phyloP scores from a whole-genome alignment of 129 eudicot genomes.

The Centrapalus pauciflorus region DNA sequence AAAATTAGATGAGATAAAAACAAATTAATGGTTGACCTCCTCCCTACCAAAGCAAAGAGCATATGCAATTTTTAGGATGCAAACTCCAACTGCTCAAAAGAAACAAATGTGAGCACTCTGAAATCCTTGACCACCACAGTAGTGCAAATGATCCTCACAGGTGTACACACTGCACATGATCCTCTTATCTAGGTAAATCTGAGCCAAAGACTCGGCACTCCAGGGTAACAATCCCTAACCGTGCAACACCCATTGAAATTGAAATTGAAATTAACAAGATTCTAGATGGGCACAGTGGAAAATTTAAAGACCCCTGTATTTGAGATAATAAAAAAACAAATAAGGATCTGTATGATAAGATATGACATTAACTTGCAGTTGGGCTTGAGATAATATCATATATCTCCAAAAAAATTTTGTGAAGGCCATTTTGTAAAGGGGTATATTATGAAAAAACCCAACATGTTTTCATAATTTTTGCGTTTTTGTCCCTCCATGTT shows the following conservation, averaged over 20 bases:
- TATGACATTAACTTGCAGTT: not conserved
- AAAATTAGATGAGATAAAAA: not conserved
- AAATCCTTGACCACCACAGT: not conserved
- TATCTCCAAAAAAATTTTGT: not conserved
- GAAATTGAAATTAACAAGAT: not conserved
- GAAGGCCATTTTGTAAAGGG: too few species aligned
- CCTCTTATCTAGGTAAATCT: not conserved
- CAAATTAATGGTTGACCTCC: not conserved
- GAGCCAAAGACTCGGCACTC: too few species aligned
- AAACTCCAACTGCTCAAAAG: not conserved
- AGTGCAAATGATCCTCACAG: not conserved
- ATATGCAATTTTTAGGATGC: not conserved
- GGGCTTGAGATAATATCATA: not conserved
- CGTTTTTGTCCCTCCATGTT: too few species aligned
- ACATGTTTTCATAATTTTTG: too few species aligned
- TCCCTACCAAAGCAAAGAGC: not conserved
- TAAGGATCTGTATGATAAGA: not conserved
- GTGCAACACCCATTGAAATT: too few species aligned
- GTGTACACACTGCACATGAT: not conserved
- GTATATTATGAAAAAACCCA: too few species aligned
- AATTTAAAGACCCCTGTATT: not conserved
- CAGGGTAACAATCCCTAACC: too few species aligned
- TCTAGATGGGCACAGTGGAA: not conserved
- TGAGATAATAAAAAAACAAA: not conserved
- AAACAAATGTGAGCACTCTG: not conserved